Base-by-base conservation (phyloP, 495 filamentous ascomycete species). In the Pyronema omphalodes region DNA sequence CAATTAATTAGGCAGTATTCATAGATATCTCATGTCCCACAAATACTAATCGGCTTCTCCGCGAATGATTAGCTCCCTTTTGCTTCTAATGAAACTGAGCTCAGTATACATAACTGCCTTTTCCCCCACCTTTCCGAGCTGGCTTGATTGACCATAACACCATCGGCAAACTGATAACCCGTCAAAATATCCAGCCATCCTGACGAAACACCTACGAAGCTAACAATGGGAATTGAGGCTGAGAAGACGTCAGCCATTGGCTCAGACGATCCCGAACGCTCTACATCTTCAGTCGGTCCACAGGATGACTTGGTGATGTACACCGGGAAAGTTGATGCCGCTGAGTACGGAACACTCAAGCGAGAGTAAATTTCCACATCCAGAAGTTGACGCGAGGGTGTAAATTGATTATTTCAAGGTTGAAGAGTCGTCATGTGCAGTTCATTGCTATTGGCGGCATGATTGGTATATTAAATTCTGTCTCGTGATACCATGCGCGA, bases 391-490 rank as follows among this genome's bases (percentile, higher is more conserved):
- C 48, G 36, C 4, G 12, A 9, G 17, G 6, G 34, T 34, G 44
- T 2, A 23, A 17, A 18, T 23, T 47, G n/a, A 47, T 17, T 11
- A 1, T 11, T 40, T 14, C 11, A 40, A 52, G 37, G 37, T 23
- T 40, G 7, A 52, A 40, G 34, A 43, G 50, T 41, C 11, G 36
- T 9, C 35, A 52, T 52, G 50, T 52, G 19, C 79, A 83, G 63
- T 82, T 84, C 68, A 75, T 84, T 60, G 80, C 79, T 7, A 74
- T 83, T 47, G 79, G 79, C 37, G 77, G 77, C 52, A 77, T 76
- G 45, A 82, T 83, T 56, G 50, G 47, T 50, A 50, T 36, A 11
- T 3, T 12, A 19, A 7, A 11, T 17, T 19, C 6, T 29, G 5
- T 34, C 6, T 1, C 11, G 15, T 12, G 15, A 12, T 41, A 41